phyloP scores from a whole-genome alignment of 345 rosid species.

The Brassica cretica region DNA sequence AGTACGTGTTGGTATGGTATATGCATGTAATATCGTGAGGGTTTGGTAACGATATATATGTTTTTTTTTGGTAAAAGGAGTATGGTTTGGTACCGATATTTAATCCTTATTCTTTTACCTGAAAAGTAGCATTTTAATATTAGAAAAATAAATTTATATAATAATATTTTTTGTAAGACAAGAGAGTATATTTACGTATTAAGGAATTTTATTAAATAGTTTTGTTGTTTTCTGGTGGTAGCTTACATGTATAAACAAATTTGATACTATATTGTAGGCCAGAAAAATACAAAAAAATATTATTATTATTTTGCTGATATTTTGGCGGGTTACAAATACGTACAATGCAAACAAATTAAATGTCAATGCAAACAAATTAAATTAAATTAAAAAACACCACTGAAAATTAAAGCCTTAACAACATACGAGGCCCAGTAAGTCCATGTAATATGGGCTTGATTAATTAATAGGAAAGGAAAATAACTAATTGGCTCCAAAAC shows the following conservation, averaged over 20 bases:
- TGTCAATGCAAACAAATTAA: not conserved
- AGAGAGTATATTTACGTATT: not conserved
- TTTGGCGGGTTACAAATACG: not conserved
- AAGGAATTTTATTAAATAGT: constrained; percentile 5
- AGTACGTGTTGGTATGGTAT: constrained; percentile 21
- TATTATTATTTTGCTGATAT: not conserved
- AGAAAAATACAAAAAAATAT: not conserved
- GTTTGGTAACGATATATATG: no score
- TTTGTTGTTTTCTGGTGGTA: constrained; percentile 15
- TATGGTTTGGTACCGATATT: no score
- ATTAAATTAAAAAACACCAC: not conserved
- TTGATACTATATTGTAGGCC: not conserved
- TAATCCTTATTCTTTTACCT: no score
- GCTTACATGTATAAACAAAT: not conserved
- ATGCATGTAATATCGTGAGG: not conserved
- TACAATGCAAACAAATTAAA: not conserved
- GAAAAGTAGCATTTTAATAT: no score
- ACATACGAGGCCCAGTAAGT: not conserved
- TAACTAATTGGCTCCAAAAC: not conserved
- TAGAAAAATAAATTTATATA: no score
- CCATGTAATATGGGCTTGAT: not conserved
- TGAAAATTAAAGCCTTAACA: not conserved
- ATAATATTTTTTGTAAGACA: no score
- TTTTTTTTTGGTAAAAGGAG: no score
- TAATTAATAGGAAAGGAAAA: not conserved